Percentiles rank a stretch among this genome's conserved stretches.
Conservation (phyloP, 176 grass and related monocot species). For the Musa beccarii region DNA sequence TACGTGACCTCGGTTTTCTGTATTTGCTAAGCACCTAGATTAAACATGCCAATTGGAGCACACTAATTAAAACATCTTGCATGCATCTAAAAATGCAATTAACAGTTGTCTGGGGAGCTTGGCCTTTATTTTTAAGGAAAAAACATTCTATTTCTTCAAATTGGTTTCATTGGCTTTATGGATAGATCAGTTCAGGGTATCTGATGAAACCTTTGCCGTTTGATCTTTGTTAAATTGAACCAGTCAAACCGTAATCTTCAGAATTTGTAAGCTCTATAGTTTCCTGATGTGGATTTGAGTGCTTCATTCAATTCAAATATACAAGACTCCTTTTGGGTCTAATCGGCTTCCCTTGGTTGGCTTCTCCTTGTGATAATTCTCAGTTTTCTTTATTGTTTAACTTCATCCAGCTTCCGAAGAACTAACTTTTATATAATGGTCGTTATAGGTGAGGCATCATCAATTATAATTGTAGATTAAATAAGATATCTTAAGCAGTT, state of each 20-base stretch:
- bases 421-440: not conserved
- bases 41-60: too few relatives aligned
- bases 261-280: not conserved
- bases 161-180: not conserved
- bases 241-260: not conserved
- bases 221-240: not conserved
- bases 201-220: not conserved
- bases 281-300: too few relatives aligned
- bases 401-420: not conserved
- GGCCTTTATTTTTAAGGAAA: not conserved
- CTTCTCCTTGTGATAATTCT: too few relatives aligned
- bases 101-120: not conserved
- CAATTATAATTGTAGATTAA: too few relatives aligned
- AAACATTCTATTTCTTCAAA: not conserved
- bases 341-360: too few relatives aligned
- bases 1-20: too few relatives aligned
- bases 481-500: too few relatives aligned
- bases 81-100: not conserved
- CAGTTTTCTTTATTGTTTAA: not conserved
- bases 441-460: not conserved
- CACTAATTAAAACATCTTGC: too few relatives aligned
- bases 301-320: too few relatives aligned
- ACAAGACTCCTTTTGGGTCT: too few relatives aligned
- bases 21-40: too few relatives aligned
- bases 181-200: not conserved